Percentiles rank a stretch among this genome's conserved stretches.
phyloP scores from a whole-genome alignment of 2,329 filamentous ascomycete species.

The Aspergillus transmontanensis region DNA sequence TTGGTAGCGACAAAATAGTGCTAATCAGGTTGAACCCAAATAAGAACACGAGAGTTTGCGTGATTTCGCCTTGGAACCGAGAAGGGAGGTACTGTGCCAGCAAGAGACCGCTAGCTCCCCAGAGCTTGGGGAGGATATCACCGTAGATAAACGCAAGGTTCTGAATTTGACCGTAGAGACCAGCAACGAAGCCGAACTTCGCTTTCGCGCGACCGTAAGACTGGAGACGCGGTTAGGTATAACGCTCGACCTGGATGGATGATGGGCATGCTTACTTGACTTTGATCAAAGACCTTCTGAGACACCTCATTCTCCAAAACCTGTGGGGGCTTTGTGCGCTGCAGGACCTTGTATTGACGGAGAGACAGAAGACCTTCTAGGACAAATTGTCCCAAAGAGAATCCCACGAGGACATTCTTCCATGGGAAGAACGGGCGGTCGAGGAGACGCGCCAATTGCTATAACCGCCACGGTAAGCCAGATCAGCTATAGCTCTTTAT shows the following conservation, averaged over 20 bases:
- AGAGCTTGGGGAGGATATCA: constrained; percentile 88
- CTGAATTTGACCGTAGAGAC: constrained; percentile 83
- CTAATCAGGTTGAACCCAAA: constrained; percentile 82
- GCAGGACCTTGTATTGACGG: constrained; percentile 85
- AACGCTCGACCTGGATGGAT: neutral
- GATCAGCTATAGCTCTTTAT: constrained; percentile 16
- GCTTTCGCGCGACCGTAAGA: constrained; percentile 96
- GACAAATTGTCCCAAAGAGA: constrained; percentile 86
- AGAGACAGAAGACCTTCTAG: constrained; percentile 87
- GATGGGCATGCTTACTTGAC: constrained; percentile 60
- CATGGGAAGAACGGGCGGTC: constrained; percentile 94
- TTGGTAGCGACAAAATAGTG: constrained; percentile 76
- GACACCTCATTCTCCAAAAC: constrained; percentile 87
- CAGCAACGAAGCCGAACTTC: constrained; percentile 79
- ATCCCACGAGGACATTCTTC: constrained; percentile 95
- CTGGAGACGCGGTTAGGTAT: constrained; percentile 38
- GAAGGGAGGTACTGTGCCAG: constrained; percentile 74
- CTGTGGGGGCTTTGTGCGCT: constrained; percentile 77
- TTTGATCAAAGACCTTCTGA: constrained; percentile 90
- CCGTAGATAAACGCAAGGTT: constrained; percentile 87
- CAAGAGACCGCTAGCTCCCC: constrained; percentile 76
- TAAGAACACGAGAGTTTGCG: constrained; percentile 90
- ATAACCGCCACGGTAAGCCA: constrained; percentile 17
- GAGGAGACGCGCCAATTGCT: constrained; percentile 78
- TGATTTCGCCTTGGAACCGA: constrained; percentile 86